Conservation (phyloP, 768 basidiomycete species). For the button mushroom (Agaricus bisporus) region DNA sequence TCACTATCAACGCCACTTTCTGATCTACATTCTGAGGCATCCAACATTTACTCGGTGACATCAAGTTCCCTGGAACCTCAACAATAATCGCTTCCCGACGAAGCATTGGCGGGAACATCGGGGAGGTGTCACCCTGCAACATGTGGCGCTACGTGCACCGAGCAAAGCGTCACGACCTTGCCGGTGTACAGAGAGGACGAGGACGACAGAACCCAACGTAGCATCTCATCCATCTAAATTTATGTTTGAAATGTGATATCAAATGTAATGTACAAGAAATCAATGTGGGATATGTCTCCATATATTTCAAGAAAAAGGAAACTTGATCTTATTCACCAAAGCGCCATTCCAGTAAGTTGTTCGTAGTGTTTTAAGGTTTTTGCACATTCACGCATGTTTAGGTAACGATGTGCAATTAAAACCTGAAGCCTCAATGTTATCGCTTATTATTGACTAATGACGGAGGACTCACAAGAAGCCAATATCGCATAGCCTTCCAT, state of each 20-base stretch:
- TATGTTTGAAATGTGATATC: background rate
- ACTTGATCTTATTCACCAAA: conserved; percentile 24
- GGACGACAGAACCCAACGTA: conserved; percentile 3
- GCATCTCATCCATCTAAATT: conserved; percentile 1
- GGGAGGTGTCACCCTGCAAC: background rate
- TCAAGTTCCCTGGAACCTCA: conserved; percentile 1
- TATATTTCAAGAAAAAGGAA: background rate
- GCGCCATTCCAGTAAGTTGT: conserved; percentile 39
- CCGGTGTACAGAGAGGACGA: conserved; percentile 4
- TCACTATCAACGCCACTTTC: background rate
- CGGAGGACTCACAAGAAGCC: conserved; percentile 44
- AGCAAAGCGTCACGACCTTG: conserved; percentile 1
- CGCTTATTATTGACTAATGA: background rate
- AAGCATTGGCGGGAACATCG: background rate
- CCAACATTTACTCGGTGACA: background rate
- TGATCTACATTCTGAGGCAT: background rate
- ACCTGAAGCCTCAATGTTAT: conserved; percentile 28
- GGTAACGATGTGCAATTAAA: conserved; percentile 46
- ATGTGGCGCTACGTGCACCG: background rate
- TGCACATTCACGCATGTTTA: conserved; percentile 44
- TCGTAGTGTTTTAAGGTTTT: conserved; percentile 51
- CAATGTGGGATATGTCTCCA: background rate
- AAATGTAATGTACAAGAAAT: background rate
- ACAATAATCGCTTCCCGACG: background rate
- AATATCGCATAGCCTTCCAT: conserved; percentile 55